Conservation (phyloP, 495 filamentous ascomycete genomes). For the Neurospora sp. region DNA sequence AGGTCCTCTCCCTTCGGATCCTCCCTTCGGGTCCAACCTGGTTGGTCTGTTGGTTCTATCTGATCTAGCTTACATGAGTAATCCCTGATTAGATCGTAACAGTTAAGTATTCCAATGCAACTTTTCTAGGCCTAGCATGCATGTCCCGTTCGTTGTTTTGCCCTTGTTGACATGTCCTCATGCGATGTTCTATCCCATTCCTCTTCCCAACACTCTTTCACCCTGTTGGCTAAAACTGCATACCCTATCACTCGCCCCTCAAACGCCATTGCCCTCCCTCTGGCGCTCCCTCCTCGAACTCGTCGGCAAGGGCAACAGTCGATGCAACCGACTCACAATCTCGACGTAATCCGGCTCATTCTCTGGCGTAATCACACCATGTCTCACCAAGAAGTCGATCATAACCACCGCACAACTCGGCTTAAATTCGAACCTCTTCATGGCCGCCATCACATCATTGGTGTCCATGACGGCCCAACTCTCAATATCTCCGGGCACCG, state of each 20-base stretch:
- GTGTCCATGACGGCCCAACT: slow-evolving; percentile 38
- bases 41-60: too few species aligned
- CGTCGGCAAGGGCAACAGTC: slow-evolving; percentile 28
- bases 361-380: slow-evolving; percentile 41
- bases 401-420: slow-evolving; percentile 38
- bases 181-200: not conserved
- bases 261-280: not conserved
- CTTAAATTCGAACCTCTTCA: slow-evolving; percentile 43
- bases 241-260: not conserved
- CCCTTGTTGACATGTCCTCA: not conserved
- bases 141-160: not conserved
- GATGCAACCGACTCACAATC: slow-evolving; percentile 38
- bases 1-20: too few species aligned
- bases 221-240: not conserved
- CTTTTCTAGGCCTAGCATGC: not conserved
- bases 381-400: slow-evolving; percentile 45
- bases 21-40: too few species aligned
- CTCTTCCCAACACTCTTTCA: too few species aligned
- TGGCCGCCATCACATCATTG: slow-evolving; percentile 33
- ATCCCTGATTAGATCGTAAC: too few species aligned
- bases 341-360: slow-evolving; percentile 41
- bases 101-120: not conserved
- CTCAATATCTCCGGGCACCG: slow-evolving; percentile 44
- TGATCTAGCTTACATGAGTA: too few species aligned
- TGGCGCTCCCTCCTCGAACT: not conserved